Percentiles rank a stretch among this genome's conserved stretches.
Conservation (phyloP, 495 filamentous ascomycete genomes). For the Lophiostoma macrostomum region DNA sequence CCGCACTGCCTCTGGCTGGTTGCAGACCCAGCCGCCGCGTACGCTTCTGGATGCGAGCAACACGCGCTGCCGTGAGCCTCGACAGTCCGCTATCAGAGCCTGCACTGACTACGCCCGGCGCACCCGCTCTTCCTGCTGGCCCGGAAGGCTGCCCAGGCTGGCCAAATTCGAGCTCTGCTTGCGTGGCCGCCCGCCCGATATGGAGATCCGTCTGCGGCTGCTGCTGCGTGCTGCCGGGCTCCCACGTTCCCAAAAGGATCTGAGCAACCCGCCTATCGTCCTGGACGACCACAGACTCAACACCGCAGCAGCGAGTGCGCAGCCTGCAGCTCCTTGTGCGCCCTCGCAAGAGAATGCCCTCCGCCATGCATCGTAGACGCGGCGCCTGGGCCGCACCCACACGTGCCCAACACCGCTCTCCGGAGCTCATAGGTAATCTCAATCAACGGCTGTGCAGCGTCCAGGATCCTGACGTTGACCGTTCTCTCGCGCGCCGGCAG, state of each 20-base stretch:
- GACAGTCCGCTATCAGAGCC: slow-evolving; percentile 3
- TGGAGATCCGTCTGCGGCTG: slow-evolving; percentile 7
- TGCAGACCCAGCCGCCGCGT: background rate
- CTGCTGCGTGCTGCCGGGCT: background rate
- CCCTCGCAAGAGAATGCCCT: too few species aligned
- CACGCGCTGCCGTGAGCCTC: slow-evolving; percentile 1
- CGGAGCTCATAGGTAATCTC: too few species aligned
- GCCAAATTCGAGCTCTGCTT: slow-evolving; percentile 1
- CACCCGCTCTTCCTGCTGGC: slow-evolving; percentile 1
- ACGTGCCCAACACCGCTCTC: too few species aligned
- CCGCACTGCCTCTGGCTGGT: too few species aligned
- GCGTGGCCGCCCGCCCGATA: slow-evolving; percentile 18
- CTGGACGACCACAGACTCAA: too few species aligned
- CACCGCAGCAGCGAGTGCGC: too few species aligned
- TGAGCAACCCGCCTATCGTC: background rate
- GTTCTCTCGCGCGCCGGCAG: too few species aligned
- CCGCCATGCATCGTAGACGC: too few species aligned
- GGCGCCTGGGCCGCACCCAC: too few species aligned
- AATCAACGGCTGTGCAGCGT: too few species aligned
- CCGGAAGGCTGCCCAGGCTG: background rate
- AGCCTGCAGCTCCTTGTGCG: too few species aligned
- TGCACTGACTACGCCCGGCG: background rate
- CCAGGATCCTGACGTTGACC: too few species aligned
- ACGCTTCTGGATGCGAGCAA: background rate
- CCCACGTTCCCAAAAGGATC: background rate